Evolutionary conservation across 345 rosid genomes (phyloP).

Genomic region (Hibiscus mutabilis): DNA sequence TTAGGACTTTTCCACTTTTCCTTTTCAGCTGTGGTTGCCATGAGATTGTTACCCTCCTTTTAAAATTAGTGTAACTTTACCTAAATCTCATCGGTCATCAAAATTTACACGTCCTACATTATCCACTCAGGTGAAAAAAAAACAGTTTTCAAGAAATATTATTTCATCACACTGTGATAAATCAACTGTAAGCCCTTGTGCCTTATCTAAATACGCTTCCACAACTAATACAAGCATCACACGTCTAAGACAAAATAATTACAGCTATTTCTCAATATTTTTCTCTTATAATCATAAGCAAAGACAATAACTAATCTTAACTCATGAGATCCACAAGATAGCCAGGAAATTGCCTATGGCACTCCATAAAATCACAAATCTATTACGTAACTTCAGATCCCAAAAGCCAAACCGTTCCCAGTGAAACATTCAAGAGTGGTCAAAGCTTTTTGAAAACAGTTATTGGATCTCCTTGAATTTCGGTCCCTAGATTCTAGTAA

Average conservation of each 20-base stretch:
- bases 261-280: background rate
- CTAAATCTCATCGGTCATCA: background rate
- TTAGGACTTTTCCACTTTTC: background rate
- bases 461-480: background rate
- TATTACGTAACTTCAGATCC: constrained; percentile 14
- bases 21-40: background rate
- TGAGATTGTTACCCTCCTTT: constrained; percentile 16
- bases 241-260: background rate
- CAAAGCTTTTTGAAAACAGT: background rate
- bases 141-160: background rate
- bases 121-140: background rate
- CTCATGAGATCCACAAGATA: background rate
- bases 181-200: background rate
- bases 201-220: background rate
- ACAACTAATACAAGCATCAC: background rate
- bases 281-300: background rate
- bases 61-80: background rate
- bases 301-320: background rate
- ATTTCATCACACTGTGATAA: background rate
- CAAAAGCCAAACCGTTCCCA: background rate
- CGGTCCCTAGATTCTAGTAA: background rate
- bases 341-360: background rate
- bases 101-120: background rate
- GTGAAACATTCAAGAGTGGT: background rate
- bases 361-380: background rate